Evolutionary conservation across 805 yeast genomes (phyloP).

Genomic region (Hanseniaspora valbyensis): DNA sequence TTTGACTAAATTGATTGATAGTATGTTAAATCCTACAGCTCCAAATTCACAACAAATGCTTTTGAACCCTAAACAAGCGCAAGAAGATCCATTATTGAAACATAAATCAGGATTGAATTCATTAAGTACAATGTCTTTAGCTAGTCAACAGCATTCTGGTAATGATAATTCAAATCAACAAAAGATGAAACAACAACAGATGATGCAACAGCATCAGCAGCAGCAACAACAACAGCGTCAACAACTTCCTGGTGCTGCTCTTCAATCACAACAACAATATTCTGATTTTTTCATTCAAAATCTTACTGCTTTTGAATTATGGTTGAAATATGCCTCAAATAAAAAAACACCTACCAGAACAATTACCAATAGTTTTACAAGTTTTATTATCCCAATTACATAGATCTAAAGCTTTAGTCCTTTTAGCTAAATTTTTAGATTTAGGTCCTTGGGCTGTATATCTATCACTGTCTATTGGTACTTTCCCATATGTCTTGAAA

Average conservation of each 20-base stretch:
- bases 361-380: conserved; percentile 84
- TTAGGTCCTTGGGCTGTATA: conserved; percentile 97
- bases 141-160: too few relatives aligned
- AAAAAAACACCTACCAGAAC: conserved; percentile 85
- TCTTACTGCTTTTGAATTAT: conserved; percentile 87
- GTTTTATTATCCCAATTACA: conserved; percentile 90
- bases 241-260: conserved; percentile 21
- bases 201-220: too few relatives aligned
- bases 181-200: too few relatives aligned
- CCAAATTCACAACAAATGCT: conserved; percentile 24
- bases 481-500: conserved; percentile 87
- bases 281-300: conserved; percentile 94
- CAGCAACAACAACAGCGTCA: conserved; percentile 16
- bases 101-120: conserved; percentile 28
- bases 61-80: conserved; percentile 18
- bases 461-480: conserved; percentile 83
- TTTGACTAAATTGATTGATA: conserved; percentile 53
- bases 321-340: conserved; percentile 86
- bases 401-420: conserved; percentile 73
- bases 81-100: conserved; percentile 23
- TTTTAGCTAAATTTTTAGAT: conserved; percentile 77
- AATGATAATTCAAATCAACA: too few relatives aligned
- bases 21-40: conserved; percentile 29
- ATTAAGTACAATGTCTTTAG: conserved; percentile 31
- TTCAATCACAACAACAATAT: conserved; percentile 47